Evolutionary conservation across 2,329 filamentous ascomycete genomes (phyloP).

Genomic region (Xylaria sp.): DNA sequence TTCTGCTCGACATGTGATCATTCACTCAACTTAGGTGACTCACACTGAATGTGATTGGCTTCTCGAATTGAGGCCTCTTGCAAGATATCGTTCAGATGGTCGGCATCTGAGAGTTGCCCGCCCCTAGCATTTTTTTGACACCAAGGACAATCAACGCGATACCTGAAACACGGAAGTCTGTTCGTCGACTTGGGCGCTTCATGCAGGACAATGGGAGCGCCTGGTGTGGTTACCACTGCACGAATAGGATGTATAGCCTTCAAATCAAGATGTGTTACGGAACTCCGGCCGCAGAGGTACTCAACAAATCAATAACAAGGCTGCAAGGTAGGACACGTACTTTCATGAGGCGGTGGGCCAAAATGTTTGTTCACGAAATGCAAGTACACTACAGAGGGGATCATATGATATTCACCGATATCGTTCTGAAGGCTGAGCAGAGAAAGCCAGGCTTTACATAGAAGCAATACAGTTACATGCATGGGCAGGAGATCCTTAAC

Average conservation of each 20-base stretch:
- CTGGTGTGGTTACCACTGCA: conserved; percentile 2
- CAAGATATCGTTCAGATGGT: neutral
- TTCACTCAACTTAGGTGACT: neutral
- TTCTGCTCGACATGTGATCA: conserved; percentile 14
- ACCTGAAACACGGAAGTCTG: conserved; percentile 35
- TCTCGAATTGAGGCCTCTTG: conserved; percentile 25
- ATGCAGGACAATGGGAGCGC: conserved; percentile 17
- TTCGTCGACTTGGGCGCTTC: conserved; percentile 23
- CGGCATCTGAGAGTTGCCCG: conserved; percentile 6
- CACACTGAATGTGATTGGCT: conserved; percentile 7
- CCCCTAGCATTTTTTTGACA: neutral
- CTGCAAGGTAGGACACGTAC: neutral
- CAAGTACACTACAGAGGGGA: neutral
- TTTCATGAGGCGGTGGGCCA: neutral
- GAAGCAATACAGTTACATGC: conserved; percentile 6
- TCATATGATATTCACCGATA: conserved; percentile 20
- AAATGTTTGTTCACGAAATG: neutral
- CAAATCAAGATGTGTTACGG: conserved; percentile 1
- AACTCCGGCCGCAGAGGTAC: neutral
- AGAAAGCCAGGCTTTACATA: conserved; percentile 1
- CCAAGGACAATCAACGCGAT: conserved; percentile 10
- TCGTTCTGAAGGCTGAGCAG: conserved; percentile 24
- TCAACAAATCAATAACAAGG: neutral
- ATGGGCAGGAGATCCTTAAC: conserved; percentile 25
- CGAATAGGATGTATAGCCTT: neutral